These are phyloP conservation scores for Apiospora kogelbergensis DNA, from an alignment of 2,329 filamentous ascomycete species.

Conservation along the genomic window DNA sequence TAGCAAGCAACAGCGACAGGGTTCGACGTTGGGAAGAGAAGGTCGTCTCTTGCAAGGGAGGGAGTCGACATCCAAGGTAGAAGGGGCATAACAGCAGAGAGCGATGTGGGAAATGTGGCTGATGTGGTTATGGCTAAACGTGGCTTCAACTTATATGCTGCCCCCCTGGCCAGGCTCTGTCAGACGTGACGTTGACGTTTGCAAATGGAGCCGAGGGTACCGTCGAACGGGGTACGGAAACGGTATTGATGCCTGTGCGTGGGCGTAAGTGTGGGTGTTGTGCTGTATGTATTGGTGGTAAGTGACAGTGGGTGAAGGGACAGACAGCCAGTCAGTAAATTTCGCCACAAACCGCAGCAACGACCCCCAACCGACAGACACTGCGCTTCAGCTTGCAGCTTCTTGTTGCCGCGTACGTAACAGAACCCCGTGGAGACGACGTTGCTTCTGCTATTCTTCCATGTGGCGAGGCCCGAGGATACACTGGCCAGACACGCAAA, in stretches of 20 bases:
- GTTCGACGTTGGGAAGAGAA: background rate
- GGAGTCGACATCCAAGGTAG: background rate
- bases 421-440: background rate
- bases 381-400: too few species aligned
- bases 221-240: background rate
- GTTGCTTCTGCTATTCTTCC: background rate
- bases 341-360: background rate
- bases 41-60: background rate
- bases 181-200: background rate
- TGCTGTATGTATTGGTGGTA: background rate
- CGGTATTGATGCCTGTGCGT: background rate
- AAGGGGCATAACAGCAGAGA: conserved; percentile 8
- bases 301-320: background rate
- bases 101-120: background rate
- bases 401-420: background rate
- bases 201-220: background rate
- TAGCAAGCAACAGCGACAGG: background rate
- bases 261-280: background rate
- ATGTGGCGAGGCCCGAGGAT: background rate
- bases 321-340: conserved; percentile 1
- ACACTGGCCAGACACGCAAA: background rate
- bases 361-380: background rate
- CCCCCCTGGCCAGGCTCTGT: background rate
- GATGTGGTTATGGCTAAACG: background rate
- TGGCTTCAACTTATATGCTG: conserved; percentile 1